phyloP scores from a whole-genome alignment of 768 basidiomycete species.

The Butyriboletus loyo region DNA sequence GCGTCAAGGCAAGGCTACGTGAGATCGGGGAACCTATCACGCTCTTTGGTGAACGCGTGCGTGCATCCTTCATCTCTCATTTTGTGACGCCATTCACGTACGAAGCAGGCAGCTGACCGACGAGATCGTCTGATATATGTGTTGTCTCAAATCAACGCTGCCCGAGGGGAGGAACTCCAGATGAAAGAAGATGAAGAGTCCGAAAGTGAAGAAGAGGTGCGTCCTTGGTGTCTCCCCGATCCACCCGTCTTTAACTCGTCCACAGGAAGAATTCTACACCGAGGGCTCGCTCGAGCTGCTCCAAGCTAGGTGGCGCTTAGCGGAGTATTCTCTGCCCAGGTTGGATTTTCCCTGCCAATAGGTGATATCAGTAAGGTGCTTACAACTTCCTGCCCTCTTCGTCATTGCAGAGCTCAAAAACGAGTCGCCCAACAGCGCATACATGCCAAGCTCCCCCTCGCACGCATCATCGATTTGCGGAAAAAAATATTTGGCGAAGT shows the following conservation, averaged over 20 bases:
- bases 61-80: conserved; percentile 33
- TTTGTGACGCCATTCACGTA: conserved; percentile 12
- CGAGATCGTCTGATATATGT: conserved; percentile 94
- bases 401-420: conserved; percentile 84
- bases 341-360: conserved; percentile 65
- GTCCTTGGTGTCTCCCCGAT: conserved; percentile 12
- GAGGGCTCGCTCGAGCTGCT: conserved; percentile 86
- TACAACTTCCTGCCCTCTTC: conserved; percentile 48
- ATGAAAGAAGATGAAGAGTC: conserved; percentile 70
- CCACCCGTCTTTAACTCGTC: conserved; percentile 1
- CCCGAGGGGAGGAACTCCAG: conserved; percentile 74
- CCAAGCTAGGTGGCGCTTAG: conserved; percentile 79
- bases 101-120: conserved; percentile 83
- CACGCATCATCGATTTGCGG: conserved; percentile 86
- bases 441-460: conserved; percentile 84
- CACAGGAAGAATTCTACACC: conserved; percentile 92
- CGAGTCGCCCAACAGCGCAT: conserved; percentile 89
- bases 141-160: conserved; percentile 88
- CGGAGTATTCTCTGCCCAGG: conserved; percentile 95
- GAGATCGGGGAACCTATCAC: conserved; percentile 98
- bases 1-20: conserved; percentile 83
- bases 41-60: conserved; percentile 93
- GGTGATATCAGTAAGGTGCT: conserved; percentile 68
- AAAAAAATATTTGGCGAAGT: conserved; percentile 88
- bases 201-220: conserved; percentile 75